A percentile compares a stretch with the other conserved stretches of the same genome.
These are phyloP conservation scores for Suillus bovinus DNA, from an alignment of 768 basidiomycete genomes.

Conservation along the genomic window DNA sequence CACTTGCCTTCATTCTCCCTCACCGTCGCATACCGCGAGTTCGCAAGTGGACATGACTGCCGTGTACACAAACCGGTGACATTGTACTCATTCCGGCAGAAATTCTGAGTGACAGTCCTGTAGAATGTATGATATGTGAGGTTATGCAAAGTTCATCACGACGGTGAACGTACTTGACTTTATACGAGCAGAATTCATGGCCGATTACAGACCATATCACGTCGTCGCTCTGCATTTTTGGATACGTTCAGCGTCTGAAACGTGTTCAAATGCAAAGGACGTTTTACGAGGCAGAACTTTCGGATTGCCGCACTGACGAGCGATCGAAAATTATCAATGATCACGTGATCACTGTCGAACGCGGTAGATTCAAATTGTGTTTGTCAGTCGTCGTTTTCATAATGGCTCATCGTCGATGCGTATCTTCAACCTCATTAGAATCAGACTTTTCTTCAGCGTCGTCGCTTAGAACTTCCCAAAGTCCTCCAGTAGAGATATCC, in stretches of 20 bases:
- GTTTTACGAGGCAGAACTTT: background rate
- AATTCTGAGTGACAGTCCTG: constrained; percentile 94
- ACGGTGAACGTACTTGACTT: constrained; percentile 83
- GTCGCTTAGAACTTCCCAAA: too few relatives aligned
- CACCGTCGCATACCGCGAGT: constrained; percentile 97
- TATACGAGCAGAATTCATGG: constrained; percentile 96
- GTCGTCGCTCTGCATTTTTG: constrained; percentile 89
- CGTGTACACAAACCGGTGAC: constrained; percentile 94
- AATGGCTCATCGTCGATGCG: too few relatives aligned
- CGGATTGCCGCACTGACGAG: background rate
- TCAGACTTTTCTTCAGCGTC: too few relatives aligned
- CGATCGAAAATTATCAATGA: constrained; percentile 11
- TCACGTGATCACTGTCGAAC: constrained; percentile 7
- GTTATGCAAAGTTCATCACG: constrained; percentile 2
- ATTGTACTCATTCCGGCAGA: constrained; percentile 99
- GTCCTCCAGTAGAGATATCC: too few relatives aligned
- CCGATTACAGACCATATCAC: constrained; percentile 98
- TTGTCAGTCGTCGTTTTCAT: too few relatives aligned
- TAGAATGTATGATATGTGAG: constrained; percentile 8
- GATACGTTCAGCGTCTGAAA: background rate
- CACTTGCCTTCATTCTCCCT: constrained; percentile 86
- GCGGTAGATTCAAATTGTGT: background rate
- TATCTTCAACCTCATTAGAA: too few relatives aligned
- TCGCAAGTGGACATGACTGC: constrained; percentile 97
- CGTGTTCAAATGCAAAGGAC: constrained; percentile 6